Percentiles rank a stretch among this genome's conserved stretches.
Evolutionary conservation across 306 rosid genomes (phyloP).

Genomic region (Sophora flavescens): DNA sequence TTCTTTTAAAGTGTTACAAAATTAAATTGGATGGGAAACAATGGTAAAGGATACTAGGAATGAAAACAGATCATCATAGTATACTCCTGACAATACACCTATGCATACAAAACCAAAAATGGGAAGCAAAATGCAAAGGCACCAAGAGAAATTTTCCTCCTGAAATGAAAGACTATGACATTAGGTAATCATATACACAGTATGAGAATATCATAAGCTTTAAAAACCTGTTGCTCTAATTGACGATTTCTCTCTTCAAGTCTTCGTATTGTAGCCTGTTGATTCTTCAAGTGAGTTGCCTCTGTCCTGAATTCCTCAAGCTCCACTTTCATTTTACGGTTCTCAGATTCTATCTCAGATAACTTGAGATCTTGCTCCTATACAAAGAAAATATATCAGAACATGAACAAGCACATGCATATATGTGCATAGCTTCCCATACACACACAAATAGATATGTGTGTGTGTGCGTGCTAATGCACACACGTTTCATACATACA

Average conservation of each 20-base stretch:
- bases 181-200: constrained; percentile 27
- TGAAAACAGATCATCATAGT: not conserved
- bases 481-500: constrained; percentile 32
- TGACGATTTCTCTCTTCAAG: constrained; percentile 97
- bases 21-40: not conserved
- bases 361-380: constrained; percentile 94
- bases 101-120: constrained; percentile 17
- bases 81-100: constrained; percentile 11
- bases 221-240: constrained; percentile 89
- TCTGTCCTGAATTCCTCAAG: constrained; percentile 99
- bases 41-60: not conserved
- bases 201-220: constrained; percentile 43
- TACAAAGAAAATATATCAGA: constrained; percentile 42
- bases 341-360: constrained; percentile 91
- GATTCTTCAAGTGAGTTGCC: constrained; percentile 96
- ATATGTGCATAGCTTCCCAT: constrained; percentile 28
- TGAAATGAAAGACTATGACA: constrained; percentile 29
- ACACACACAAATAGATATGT: constrained; percentile 13
- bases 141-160: constrained; percentile 15
- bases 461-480: not conserved
- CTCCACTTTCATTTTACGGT: constrained; percentile 97
- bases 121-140: constrained; percentile 2
- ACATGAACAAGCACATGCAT: constrained; percentile 34
- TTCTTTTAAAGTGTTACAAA: not conserved
- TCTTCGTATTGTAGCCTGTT: constrained; percentile 97